Conservation (phyloP, 495 filamentous ascomycete genomes). For the Durotheca rogersii region DNA sequence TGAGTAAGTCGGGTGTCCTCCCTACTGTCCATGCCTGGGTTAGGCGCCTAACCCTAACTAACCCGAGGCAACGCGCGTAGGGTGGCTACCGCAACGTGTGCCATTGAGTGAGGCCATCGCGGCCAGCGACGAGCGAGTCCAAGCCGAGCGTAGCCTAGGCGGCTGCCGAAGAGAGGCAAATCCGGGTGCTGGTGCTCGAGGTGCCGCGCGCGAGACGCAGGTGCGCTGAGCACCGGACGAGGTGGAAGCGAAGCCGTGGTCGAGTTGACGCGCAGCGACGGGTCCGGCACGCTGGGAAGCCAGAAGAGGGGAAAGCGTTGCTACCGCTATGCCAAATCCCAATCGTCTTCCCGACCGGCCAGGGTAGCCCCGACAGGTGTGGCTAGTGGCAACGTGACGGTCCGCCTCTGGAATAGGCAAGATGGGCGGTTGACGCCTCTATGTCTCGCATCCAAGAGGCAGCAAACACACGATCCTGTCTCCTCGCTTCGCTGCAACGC, state of each 20-base stretch:
- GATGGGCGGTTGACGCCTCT: constrained; percentile 26
- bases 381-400: constrained; percentile 18
- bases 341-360: constrained; percentile 20
- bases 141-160: too few relatives aligned
- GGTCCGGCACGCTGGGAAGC: constrained; percentile 25
- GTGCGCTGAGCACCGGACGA: constrained; percentile 21
- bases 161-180: too few relatives aligned
- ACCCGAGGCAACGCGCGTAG: too few relatives aligned
- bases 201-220: constrained; percentile 17
- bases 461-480: constrained; percentile 24
- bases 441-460: constrained; percentile 30
- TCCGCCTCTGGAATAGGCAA: constrained; percentile 23
- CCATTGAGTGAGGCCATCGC: too few relatives aligned
- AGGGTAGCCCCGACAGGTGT: constrained; percentile 21
- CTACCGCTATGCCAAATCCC: constrained; percentile 15
- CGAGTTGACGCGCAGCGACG: constrained; percentile 31
- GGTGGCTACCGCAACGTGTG: too few relatives aligned
- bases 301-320: constrained; percentile 4
- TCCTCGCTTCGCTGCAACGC: constrained; percentile 20
- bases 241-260: constrained; percentile 17
- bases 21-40: too few relatives aligned
- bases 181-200: too few relatives aligned
- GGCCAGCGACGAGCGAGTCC: too few relatives aligned
- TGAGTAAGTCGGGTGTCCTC: too few relatives aligned
- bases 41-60: too few relatives aligned